Conservation (phyloP, 1,284 basidiomycete genomes). For the Afroboletus lepidellus region DNA sequence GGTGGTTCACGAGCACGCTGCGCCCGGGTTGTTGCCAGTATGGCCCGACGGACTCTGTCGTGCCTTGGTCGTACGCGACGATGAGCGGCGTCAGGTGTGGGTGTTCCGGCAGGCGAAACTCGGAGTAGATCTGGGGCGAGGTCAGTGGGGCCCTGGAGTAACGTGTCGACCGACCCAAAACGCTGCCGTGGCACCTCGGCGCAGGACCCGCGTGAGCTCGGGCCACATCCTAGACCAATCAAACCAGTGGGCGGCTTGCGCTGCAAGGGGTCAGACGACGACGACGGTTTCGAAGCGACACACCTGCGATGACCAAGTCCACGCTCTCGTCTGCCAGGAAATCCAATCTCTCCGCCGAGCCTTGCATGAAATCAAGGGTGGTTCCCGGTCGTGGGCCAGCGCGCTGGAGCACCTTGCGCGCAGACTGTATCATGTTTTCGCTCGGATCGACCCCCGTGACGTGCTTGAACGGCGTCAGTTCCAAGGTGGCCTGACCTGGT, state of each 20-base stretch:
- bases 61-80: constrained; percentile 60
- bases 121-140: constrained; percentile 65
- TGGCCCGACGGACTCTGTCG: constrained; percentile 58
- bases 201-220: constrained; percentile 62
- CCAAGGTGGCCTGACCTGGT: constrained; percentile 66
- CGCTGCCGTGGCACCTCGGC: constrained; percentile 68
- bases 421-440: constrained; percentile 67
- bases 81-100: constrained; percentile 55
- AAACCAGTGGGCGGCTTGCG: constrained; percentile 89
- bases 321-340: too few species aligned
- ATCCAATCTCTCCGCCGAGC: too few species aligned
- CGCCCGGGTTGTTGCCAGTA: constrained; percentile 82
- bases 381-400: too few species aligned
- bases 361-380: too few species aligned
- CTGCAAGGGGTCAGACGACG: too few species aligned
- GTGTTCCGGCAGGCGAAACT: constrained; percentile 66
- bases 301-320: too few species aligned
- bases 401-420: constrained; percentile 41
- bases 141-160: background rate
- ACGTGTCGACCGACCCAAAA: constrained; percentile 58
- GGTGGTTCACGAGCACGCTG: constrained; percentile 66
- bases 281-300: too few species aligned
- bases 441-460: too few species aligned
- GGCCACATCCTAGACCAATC: constrained; percentile 73
- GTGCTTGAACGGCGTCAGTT: constrained; percentile 73